These are phyloP conservation scores for Neophaeococcomyces mojaviensis DNA, from an alignment of 2,329 filamentous ascomycete genomes.

Conservation along the genomic window DNA sequence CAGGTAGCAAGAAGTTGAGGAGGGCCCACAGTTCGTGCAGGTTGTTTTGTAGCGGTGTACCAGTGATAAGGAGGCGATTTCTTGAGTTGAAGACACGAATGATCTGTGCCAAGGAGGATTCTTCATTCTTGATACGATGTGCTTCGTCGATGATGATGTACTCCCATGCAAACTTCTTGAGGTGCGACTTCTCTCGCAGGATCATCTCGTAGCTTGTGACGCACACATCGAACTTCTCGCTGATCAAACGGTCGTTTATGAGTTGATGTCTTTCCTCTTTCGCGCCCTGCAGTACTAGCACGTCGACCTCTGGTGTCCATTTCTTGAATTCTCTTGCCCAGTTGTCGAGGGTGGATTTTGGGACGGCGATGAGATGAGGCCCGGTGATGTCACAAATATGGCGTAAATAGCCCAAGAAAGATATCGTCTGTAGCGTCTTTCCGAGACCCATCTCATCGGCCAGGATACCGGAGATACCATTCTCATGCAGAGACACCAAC, in stretches of 20 bases:
- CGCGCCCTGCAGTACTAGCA: constrained; percentile 84
- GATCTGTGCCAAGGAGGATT: constrained; percentile 92
- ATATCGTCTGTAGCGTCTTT: constrained; percentile 95
- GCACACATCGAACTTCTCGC: constrained; percentile 95
- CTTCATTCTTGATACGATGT: constrained; percentile 98
- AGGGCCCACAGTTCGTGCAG: constrained; percentile 96
- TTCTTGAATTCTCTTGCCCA: constrained; percentile 91
- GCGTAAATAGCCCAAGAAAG: constrained; percentile 88
- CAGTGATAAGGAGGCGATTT: constrained; percentile 90
- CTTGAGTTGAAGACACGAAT: constrained; percentile 93
- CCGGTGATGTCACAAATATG: constrained; percentile 84
- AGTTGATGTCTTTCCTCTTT: constrained; percentile 86
- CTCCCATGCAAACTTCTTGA: constrained; percentile 98
- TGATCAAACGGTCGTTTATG: constrained; percentile 83
- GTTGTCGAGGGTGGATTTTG: constrained; percentile 96
- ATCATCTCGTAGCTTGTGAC: constrained; percentile 99
- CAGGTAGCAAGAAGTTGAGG: constrained; percentile 93
- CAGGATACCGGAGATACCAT: constrained; percentile 95
- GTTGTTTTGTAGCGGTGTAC: constrained; percentile 95
- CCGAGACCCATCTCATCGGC: constrained; percentile 98
- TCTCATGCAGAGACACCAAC: constrained; percentile 95
- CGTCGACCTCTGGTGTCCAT: constrained; percentile 94
- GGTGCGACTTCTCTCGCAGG: constrained; percentile 80
- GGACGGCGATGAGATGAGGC: constrained; percentile 84
- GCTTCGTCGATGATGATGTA: constrained; percentile 99